Percentiles rank a stretch among this genome's conserved stretches.
phyloP scores from a whole-genome alignment of 352 stramenopile genomes.

The Saprolegnia parasitica region DNA sequence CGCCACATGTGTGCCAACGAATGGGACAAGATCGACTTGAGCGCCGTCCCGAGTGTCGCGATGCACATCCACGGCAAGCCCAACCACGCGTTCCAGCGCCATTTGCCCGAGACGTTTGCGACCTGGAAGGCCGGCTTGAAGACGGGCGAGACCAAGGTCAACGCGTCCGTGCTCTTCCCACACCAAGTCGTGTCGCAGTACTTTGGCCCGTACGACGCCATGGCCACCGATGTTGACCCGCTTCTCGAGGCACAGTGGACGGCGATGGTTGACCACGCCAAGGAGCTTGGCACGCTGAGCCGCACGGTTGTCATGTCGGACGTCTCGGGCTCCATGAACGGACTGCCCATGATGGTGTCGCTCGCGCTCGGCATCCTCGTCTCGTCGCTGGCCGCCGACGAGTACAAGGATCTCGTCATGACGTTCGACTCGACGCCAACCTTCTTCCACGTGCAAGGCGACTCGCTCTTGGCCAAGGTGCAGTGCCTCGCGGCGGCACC shows the following conservation, averaged over 20 bases:
- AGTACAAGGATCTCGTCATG: slow-evolving; percentile 52
- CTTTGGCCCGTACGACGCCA: slow-evolving; percentile 22
- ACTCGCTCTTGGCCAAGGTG: slow-evolving; percentile 37
- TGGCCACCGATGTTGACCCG: slow-evolving; percentile 30
- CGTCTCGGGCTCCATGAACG: slow-evolving; percentile 43
- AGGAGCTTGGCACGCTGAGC: slow-evolving; percentile 29
- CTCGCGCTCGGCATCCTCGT: slow-evolving; percentile 43
- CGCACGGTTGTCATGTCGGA: slow-evolving; percentile 51
- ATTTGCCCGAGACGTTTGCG: slow-evolving; percentile 37
- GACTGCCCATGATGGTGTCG: slow-evolving; percentile 40
- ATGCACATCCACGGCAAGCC: slow-evolving; percentile 49
- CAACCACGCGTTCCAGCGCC: slow-evolving; percentile 38
- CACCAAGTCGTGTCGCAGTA: slow-evolving; percentile 48
- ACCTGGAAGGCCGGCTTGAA: slow-evolving; percentile 36
- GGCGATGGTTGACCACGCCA: slow-evolving; percentile 37
- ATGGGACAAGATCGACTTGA: slow-evolving; percentile 44
- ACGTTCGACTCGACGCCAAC: slow-evolving; percentile 41
- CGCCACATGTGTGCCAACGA: slow-evolving; percentile 46
- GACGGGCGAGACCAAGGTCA: slow-evolving; percentile 43
- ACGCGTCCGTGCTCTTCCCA: slow-evolving; percentile 43
- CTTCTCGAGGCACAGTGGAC: slow-evolving; percentile 53
- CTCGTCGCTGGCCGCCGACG: slow-evolving; percentile 39
- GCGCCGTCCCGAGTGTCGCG: slow-evolving; percentile 40
- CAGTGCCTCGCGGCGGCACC: slow-evolving; percentile 30
- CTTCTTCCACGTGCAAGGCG: slow-evolving; percentile 42